A percentile compares a stretch with the other conserved stretches of the same genome.
Conservation (phyloP, 1,139 yeast genomes). For the Yamadazyma triangularis region DNA sequence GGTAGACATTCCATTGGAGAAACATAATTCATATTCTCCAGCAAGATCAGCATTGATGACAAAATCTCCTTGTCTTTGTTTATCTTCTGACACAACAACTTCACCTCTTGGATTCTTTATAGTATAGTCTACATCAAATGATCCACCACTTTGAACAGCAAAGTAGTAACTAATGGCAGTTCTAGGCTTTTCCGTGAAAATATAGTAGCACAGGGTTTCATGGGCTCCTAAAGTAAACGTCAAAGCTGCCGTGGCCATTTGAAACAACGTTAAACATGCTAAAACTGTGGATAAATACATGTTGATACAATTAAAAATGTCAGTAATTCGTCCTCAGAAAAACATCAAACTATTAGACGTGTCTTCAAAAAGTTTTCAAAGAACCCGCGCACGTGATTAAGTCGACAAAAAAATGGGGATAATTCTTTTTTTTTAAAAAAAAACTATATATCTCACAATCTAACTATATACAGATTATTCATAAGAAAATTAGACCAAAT, state of each 20-base stretch:
- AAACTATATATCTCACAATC: neutral
- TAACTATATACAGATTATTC: conserved; percentile 2
- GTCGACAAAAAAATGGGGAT: too few relatives aligned
- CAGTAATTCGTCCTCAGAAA: neutral
- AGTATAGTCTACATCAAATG: conserved; percentile 78
- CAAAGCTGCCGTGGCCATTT: conserved; percentile 42
- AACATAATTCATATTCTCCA: conserved; percentile 94
- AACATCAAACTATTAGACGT: neutral
- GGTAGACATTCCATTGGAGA: conserved; percentile 81
- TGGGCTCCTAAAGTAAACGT: conserved; percentile 79
- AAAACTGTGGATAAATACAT: conserved; percentile 2
- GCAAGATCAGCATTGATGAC: conserved; percentile 58
- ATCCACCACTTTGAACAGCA: conserved; percentile 90
- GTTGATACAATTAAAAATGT: too few relatives aligned
- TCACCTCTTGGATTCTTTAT: conserved; percentile 66
- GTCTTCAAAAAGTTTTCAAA: neutral
- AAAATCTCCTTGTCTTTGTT: conserved; percentile 85
- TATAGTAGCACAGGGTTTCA: conserved; percentile 73
- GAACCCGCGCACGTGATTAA: too few relatives aligned
- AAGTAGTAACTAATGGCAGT: conserved; percentile 76
- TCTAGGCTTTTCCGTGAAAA: conserved; percentile 60
- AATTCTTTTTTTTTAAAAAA: too few relatives aligned
- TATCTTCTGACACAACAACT: conserved; percentile 52
- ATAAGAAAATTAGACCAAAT: conserved; percentile 7
- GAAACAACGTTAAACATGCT: conserved; percentile 5